Evolutionary conservation across 1,139 yeast genomes (phyloP).

Genomic region (Hansenula lynferdii): DNA sequence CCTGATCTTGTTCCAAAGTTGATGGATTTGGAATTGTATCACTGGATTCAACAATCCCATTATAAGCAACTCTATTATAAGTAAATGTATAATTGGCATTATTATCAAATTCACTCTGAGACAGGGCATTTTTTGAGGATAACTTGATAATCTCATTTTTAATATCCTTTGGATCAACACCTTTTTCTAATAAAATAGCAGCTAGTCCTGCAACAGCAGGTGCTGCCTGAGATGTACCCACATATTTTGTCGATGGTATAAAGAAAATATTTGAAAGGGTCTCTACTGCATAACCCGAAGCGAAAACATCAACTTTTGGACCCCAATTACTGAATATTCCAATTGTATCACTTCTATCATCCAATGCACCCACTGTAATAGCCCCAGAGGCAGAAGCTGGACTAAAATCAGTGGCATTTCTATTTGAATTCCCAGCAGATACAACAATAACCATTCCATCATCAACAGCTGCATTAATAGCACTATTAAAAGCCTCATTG

Average conservation of each 20-base stretch:
- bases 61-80: not conserved
- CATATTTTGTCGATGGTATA: constrained; percentile 28
- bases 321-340: constrained; percentile 90
- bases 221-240: constrained; percentile 86
- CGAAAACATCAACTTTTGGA: constrained; percentile 41
- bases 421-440: constrained; percentile 83
- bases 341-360: constrained; percentile 60
- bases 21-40: not conserved
- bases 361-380: constrained; percentile 83
- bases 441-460: constrained; percentile 77
- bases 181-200: constrained; percentile 57
- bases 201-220: constrained; percentile 72
- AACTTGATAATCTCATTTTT: constrained; percentile 33
- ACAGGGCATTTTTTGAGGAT: constrained; percentile 26
- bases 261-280: constrained; percentile 17
- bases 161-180: constrained; percentile 38
- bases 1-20: not conserved
- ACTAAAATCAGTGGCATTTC: constrained; percentile 60
- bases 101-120: not conserved
- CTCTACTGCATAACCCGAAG: constrained; percentile 64
- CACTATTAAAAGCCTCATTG: constrained; percentile 63
- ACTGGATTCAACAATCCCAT: not conserved
- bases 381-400: constrained; percentile 75
- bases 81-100: not conserved
- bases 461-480: constrained; percentile 63